Evolutionary conservation across 176 grass and related monocot genomes (phyloP).

Genomic region (Poa annua): DNA sequence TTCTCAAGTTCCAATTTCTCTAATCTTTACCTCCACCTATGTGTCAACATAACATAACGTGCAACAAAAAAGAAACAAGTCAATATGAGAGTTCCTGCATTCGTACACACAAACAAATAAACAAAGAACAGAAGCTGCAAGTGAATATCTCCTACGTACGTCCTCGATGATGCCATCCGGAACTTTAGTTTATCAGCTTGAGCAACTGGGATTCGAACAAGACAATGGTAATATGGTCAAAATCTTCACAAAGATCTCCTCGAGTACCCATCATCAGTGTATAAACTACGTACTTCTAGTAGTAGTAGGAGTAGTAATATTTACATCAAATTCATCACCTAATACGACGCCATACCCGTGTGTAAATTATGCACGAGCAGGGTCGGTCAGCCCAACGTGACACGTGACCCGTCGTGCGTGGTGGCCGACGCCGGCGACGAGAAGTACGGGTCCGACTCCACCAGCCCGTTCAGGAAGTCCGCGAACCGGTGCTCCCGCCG

Average conservation of each 20-base stretch:
- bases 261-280: background rate
- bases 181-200: background rate
- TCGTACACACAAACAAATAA: background rate
- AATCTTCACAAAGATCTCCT: background rate
- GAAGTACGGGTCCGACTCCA: slow-evolving; percentile 53
- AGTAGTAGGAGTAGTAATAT: background rate
- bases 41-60: no score
- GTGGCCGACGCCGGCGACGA: slow-evolving; percentile 57
- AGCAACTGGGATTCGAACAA: background rate
- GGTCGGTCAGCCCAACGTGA: slow-evolving; percentile 28
- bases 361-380: background rate
- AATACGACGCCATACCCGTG: background rate
- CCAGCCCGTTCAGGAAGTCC: slow-evolving; percentile 52
- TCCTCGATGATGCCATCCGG: background rate
- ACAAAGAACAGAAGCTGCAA: background rate
- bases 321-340: background rate
- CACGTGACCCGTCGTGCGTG: slow-evolving; percentile 11
- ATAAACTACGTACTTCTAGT: background rate
- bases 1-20: no score
- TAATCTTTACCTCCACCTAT: no score
- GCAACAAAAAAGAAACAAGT: background rate
- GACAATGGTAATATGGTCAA: background rate
- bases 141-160: background rate
- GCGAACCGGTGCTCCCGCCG: slow-evolving; percentile 42
- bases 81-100: background rate